phyloP scores from a whole-genome alignment of 1,284 basidiomycete genomes.

The Cutaneotrichosporon cyanovorans region DNA sequence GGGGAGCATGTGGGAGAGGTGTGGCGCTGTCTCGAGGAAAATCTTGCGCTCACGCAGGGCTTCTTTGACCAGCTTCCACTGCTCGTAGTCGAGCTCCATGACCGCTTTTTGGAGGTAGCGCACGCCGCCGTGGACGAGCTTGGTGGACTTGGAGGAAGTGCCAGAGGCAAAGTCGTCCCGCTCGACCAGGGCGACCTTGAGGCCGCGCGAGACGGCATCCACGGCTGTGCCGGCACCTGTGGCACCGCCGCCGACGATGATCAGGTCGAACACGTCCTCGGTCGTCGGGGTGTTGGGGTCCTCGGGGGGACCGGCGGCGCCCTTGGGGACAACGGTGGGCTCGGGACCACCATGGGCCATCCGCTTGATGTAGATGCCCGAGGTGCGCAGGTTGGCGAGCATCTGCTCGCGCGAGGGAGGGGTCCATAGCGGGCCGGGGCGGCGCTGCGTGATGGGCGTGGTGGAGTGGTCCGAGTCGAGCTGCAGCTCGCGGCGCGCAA shows the following conservation, averaged over 20 bases:
- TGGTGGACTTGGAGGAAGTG: constrained; percentile 94
- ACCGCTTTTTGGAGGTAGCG: constrained; percentile 95
- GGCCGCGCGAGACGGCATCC: constrained; percentile 83
- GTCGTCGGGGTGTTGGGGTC: constrained; percentile 20
- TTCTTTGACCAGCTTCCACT: constrained; percentile 92
- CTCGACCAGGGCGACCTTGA: constrained; percentile 90
- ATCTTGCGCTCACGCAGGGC: constrained; percentile 87
- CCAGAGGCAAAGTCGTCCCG: constrained; percentile 87
- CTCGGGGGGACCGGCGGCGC: constrained; percentile 21
- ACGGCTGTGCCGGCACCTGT: constrained; percentile 91
- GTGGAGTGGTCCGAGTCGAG: constrained; percentile 2
- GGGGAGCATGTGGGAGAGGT: constrained; percentile 83
- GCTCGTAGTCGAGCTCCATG: constrained; percentile 88
- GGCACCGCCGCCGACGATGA: constrained; percentile 84
- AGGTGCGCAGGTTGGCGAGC: constrained; percentile 46
- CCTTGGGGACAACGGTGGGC: constrained; percentile 24
- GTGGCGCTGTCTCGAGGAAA: constrained; percentile 92
- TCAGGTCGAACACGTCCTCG: constrained; percentile 67
- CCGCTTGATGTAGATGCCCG: constrained; percentile 37
- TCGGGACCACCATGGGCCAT: constrained; percentile 31
- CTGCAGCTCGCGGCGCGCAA: background rate
- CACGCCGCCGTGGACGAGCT: constrained; percentile 95
- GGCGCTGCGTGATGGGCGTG: constrained; percentile 23
- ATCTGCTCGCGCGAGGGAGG: constrained; percentile 48
- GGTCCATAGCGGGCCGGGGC: constrained; percentile 47